Evolutionary conservation across 441 rosid genomes (phyloP).

Genomic region (Adansonia grandidieri): DNA sequence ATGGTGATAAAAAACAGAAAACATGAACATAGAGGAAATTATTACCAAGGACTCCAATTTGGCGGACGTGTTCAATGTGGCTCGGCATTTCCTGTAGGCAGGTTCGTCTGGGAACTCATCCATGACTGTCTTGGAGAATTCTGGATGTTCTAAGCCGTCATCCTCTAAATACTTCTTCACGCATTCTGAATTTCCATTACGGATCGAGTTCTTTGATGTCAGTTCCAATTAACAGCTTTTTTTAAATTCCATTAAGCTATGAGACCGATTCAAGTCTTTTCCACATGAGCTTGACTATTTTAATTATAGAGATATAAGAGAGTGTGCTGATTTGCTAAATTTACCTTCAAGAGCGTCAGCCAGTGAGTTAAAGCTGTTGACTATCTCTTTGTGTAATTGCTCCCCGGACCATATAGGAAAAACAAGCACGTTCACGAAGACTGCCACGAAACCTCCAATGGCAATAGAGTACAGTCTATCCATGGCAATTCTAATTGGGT

Average conservation of each 20-base stretch:
- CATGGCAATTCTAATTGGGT: conserved; percentile 62
- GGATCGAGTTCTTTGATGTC: not conserved
- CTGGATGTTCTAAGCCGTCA: conserved; percentile 52
- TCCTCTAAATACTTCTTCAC: conserved; percentile 69
- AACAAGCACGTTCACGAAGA: conserved; percentile 62
- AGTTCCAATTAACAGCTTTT: not conserved
- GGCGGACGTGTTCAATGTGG: conserved; percentile 54
- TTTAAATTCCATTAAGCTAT: not conserved
- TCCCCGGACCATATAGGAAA: conserved; percentile 71
- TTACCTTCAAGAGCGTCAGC: conserved; percentile 74
- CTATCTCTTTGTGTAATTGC: conserved; percentile 59
- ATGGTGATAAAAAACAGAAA: not conserved
- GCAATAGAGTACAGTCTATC: conserved; percentile 68
- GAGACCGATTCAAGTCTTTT: not conserved
- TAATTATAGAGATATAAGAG: not conserved
- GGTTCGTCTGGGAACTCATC: conserved; percentile 74
- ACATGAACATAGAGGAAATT: conserved; percentile 6
- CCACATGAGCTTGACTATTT: not conserved
- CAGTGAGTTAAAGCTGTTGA: conserved; percentile 47
- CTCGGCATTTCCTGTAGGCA: conserved; percentile 54
- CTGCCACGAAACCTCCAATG: conserved; percentile 67
- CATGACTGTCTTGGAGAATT: conserved; percentile 57
- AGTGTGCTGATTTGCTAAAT: not conserved
- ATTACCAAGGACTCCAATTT: conserved; percentile 66
- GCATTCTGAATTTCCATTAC: conserved; percentile 46